phyloP scores from a whole-genome alignment of 2,329 filamentous ascomycete genomes.

The Trichoderma asperellum region DNA sequence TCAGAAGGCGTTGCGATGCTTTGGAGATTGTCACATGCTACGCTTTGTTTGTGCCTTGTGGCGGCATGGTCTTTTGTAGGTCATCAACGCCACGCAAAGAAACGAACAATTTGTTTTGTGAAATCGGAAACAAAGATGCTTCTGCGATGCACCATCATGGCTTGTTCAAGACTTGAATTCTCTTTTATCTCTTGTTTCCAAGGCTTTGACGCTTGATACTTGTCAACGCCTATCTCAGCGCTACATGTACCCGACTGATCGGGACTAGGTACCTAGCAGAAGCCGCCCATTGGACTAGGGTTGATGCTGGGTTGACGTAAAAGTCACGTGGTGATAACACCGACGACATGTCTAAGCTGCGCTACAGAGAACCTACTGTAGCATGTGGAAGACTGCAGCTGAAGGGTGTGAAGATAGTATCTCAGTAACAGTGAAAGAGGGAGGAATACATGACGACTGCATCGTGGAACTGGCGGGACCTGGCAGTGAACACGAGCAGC shows the following conservation, averaged over 20 bases:
- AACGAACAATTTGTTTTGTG: background rate
- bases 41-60: background rate
- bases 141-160: background rate
- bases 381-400: background rate
- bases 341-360: background rate
- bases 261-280: background rate
- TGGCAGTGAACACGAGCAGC: slow-evolving; percentile 7
- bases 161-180: background rate
- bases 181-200: background rate
- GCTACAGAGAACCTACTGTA: background rate
- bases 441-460: background rate
- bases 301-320: slow-evolving; percentile 2
- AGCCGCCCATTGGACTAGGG: background rate
- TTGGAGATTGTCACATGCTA: background rate
- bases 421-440: background rate
- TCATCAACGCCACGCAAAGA: background rate
- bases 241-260: background rate
- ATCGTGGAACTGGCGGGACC: background rate
- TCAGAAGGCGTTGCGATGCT: background rate
- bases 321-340: slow-evolving; percentile 17
- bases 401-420: background rate
- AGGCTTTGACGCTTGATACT: background rate
- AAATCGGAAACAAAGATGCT: background rate
- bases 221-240: background rate
- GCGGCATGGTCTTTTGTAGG: background rate